These are phyloP conservation scores for Anastatica hierochuntica DNA, from an alignment of 345 rosid species.

Conservation along the genomic window DNA sequence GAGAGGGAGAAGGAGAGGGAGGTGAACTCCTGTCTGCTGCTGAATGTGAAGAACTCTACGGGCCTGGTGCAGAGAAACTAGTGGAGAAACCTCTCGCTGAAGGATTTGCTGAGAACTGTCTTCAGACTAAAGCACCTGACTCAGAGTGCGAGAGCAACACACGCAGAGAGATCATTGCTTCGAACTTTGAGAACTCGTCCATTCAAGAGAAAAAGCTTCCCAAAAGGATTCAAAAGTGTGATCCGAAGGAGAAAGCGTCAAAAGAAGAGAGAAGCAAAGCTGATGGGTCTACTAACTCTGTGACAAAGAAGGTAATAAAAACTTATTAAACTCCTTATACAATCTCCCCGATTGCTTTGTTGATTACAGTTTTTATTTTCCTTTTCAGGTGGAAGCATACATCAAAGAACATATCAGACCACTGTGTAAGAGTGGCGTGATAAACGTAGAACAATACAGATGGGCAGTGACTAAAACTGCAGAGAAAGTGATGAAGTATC, in stretches of 20 bases:
- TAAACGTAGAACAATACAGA: slow-evolving; percentile 67
- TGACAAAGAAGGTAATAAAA: slow-evolving; percentile 56
- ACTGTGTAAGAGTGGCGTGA: slow-evolving; percentile 81
- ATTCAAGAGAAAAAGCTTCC: slow-evolving; percentile 25
- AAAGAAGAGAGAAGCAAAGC: slow-evolving; percentile 34
- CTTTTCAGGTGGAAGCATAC: slow-evolving; percentile 73
- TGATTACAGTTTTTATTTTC: background rate
- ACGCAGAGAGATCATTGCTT: slow-evolving; percentile 10
- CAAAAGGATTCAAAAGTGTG: slow-evolving; percentile 23
- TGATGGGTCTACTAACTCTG: slow-evolving; percentile 26
- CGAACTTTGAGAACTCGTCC: slow-evolving; percentile 24
- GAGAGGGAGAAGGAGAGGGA: slow-evolving; percentile 23
- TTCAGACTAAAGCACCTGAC: slow-evolving; percentile 26
- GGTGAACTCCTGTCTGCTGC: slow-evolving; percentile 39
- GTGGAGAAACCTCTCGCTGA: slow-evolving; percentile 36
- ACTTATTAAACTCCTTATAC: background rate
- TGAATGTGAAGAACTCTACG: slow-evolving; percentile 85
- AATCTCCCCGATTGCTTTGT: background rate
- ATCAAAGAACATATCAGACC: slow-evolving; percentile 96
- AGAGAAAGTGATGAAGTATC: slow-evolving; percentile 91
- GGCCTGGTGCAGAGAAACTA: slow-evolving; percentile 72
- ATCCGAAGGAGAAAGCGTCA: slow-evolving; percentile 24
- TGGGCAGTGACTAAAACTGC: slow-evolving; percentile 85
- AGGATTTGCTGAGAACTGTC: slow-evolving; percentile 29
- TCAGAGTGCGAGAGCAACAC: slow-evolving; percentile 22